Percentiles rank a stretch among this genome's conserved stretches.
phyloP scores from a whole-genome alignment of 345 rosid species.

The Lepidium aucheri region DNA sequence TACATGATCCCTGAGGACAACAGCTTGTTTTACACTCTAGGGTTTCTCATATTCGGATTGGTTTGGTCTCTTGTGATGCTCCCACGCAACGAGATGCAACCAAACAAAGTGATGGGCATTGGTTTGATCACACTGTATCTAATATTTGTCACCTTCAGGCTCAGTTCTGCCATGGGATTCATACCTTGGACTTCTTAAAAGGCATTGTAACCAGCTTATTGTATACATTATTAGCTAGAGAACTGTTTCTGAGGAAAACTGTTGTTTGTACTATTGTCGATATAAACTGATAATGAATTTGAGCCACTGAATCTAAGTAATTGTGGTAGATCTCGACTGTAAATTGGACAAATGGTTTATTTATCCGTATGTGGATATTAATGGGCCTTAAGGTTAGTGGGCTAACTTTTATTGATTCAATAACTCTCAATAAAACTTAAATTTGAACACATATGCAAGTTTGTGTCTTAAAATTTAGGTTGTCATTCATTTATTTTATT shows the following conservation, averaged over 20 bases:
- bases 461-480: no score
- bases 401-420: not conserved
- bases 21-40: conserved; percentile 64
- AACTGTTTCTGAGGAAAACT: not conserved
- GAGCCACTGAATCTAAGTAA: not conserved
- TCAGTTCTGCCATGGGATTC: conserved; percentile 37
- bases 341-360: no score
- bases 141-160: conserved; percentile 35
- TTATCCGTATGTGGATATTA: not conserved
- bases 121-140: conserved; percentile 43
- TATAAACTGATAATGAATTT: not conserved
- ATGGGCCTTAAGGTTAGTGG: not conserved
- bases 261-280: not conserved
- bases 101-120: conserved; percentile 42
- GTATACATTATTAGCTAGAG: conserved; percentile 6
- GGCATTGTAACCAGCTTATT: not conserved
- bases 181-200: conserved; percentile 22
- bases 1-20: conserved; percentile 51
- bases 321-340: no score
- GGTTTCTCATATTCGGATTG: conserved; percentile 59
- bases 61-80: conserved; percentile 62
- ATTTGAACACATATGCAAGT: no score
- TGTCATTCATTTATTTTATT: no score
- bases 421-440: no score
- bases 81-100: conserved; percentile 69